These are phyloP conservation scores for Centella asiatica DNA, from an alignment of 129 eudicot genomes.

Conservation along the genomic window DNA sequence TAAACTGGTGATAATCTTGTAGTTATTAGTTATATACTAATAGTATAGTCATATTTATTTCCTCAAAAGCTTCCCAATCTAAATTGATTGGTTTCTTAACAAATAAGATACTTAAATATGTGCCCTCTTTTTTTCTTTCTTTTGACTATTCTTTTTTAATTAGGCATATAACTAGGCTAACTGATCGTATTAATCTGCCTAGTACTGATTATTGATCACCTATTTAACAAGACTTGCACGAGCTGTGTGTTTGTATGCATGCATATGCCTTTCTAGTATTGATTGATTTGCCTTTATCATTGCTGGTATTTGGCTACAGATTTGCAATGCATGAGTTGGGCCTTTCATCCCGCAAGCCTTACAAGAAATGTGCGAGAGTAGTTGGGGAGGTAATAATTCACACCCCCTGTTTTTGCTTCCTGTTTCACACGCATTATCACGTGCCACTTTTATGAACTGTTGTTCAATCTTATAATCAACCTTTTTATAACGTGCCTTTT, in stretches of 20 bases:
- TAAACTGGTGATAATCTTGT: not conserved
- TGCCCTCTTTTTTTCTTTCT: not conserved
- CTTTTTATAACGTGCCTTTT: constrained; percentile 6
- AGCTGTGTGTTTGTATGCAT: not conserved
- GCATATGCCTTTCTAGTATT: not conserved
- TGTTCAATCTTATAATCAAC: not conserved
- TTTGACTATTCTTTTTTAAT: no score
- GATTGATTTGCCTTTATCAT: not conserved
- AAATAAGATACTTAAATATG: not conserved
- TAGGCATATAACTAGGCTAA: not conserved
- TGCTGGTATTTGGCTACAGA: constrained; percentile 30
- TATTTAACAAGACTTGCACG: no score
- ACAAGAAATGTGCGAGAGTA: constrained; percentile 96
- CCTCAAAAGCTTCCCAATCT: not conserved
- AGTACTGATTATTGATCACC: not conserved
- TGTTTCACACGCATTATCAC: not conserved
- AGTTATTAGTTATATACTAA: no score
- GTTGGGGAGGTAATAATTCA: constrained; percentile 78
- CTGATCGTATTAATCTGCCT: not conserved
- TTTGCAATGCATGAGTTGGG: constrained; percentile 97
- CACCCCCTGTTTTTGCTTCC: no score
- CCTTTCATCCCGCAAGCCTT: constrained; percentile 79
- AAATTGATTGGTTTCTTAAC: no score
- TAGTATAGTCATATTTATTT: no score
- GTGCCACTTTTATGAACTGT: not conserved